Evolutionary conservation across 177 flowering plant genomes (phyloP).

Genomic region (Vitis hybrid): DNA sequence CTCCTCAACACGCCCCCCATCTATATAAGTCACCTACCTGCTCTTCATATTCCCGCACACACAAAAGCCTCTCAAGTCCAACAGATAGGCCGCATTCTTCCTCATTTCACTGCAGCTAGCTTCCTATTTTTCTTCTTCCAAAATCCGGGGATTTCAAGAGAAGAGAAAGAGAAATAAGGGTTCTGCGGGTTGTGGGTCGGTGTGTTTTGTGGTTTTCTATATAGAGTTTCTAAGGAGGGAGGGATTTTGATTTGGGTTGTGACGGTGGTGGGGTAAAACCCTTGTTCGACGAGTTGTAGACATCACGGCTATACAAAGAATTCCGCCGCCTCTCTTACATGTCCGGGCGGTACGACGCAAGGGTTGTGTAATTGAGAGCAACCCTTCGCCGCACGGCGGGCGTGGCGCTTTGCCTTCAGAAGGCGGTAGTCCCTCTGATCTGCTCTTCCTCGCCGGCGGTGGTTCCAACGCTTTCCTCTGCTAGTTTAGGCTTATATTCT

Average conservation of each 20-base stretch:
- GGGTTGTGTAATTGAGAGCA: constrained; percentile 55
- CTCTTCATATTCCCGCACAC: too few species aligned
- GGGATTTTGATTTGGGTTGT: not conserved
- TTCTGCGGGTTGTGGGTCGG: too few species aligned
- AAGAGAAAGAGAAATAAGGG: too few species aligned
- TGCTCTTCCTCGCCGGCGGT: constrained; percentile 92
- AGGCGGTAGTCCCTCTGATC: constrained; percentile 91
- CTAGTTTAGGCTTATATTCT: constrained; percentile 5
- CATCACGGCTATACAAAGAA: constrained; percentile 85
- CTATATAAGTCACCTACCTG: too few species aligned
- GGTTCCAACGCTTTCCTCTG: constrained; percentile 29
- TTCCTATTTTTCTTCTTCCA: too few species aligned
- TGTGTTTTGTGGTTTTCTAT: too few species aligned
- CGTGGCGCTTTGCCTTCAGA: constrained; percentile 91
- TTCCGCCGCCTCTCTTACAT: constrained; percentile 43
- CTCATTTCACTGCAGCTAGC: too few species aligned
- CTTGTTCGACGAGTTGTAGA: constrained; percentile 51
- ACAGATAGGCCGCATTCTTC: too few species aligned
- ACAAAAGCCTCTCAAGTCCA: too few species aligned
- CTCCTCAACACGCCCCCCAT: too few species aligned
- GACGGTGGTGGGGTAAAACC: constrained; percentile 41
- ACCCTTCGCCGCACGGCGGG: constrained; percentile 92
- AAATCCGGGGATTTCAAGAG: too few species aligned
- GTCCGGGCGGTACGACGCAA: constrained; percentile 64
- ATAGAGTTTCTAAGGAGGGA: not conserved